Conservation (phyloP, 108 stramenopile species). For the Tribonema minus region DNA sequence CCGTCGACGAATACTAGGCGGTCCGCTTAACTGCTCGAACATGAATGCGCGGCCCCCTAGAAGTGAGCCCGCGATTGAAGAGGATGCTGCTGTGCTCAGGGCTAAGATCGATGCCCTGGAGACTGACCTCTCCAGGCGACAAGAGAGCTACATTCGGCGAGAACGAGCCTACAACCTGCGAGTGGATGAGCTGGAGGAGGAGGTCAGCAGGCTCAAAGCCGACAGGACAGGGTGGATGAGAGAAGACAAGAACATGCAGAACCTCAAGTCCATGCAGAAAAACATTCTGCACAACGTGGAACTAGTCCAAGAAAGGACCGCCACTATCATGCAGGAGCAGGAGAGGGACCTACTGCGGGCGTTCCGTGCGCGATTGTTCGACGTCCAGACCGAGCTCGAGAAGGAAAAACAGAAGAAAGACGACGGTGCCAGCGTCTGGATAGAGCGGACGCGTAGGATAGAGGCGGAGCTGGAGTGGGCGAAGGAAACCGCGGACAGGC, state of each 20-base stretch:
- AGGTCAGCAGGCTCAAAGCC: constrained; percentile 36
- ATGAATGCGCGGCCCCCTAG: too few species aligned
- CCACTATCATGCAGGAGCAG: constrained; percentile 63
- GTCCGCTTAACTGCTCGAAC: too few species aligned
- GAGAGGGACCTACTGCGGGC: constrained; percentile 61
- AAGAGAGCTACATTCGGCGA: constrained; percentile 54
- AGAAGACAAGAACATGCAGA: constrained; percentile 26
- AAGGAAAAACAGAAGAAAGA: constrained; percentile 56
- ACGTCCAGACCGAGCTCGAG: constrained; percentile 66
- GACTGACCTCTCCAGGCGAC: constrained; percentile 39
- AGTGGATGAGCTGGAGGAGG: constrained; percentile 58
- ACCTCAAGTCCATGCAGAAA: constrained; percentile 36
- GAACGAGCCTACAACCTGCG: constrained; percentile 56
- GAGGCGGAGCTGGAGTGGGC: constrained; percentile 64
- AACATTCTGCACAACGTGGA: constrained; percentile 55
- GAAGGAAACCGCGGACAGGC: constrained; percentile 60
- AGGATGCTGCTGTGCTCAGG: too few species aligned
- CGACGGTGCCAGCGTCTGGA: constrained; percentile 57
- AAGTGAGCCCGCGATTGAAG: too few species aligned
- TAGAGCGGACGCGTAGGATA: constrained; percentile 53
- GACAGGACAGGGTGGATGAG: constrained; percentile 37
- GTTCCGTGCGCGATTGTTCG: constrained; percentile 62
- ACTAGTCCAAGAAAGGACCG: constrained; percentile 58
- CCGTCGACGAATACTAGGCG: too few species aligned
- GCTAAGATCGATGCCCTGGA: constrained; percentile 23